Percentiles rank a stretch among this genome's conserved stretches.
Evolutionary conservation across 78 protist species (phyloP).

Genomic region (Creolimax fragrantissima): DNA sequence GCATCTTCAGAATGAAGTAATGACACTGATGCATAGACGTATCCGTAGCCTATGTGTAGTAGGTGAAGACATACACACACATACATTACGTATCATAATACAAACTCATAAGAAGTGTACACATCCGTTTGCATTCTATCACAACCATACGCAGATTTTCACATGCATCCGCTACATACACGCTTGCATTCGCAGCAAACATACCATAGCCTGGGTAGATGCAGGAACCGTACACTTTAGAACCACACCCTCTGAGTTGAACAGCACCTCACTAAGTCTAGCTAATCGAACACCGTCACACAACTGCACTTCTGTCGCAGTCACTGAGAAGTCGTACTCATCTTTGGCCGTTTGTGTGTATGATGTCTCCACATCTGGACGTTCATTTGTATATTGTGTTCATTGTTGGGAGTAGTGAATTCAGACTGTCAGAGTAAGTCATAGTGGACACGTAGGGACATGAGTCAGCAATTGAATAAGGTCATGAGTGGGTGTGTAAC

Average conservation of each 20-base stretch:
- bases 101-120: background rate
- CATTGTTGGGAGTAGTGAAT: background rate
- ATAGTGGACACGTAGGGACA: too few relatives aligned
- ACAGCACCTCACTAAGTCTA: background rate
- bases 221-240: background rate
- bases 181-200: background rate
- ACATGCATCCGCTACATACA: too few relatives aligned
- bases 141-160: too few relatives aligned
- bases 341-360: background rate
- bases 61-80: background rate
- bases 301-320: background rate
- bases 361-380: background rate
- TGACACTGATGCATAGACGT: background rate
- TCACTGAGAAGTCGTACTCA: background rate
- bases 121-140: too few relatives aligned
- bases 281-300: background rate
- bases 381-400: background rate
- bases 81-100: background rate
- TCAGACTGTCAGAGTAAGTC: background rate
- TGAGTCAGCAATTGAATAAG: too few relatives aligned
- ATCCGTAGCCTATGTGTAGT: background rate
- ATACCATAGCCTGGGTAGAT: background rate
- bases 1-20: background rate
- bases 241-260: background rate
- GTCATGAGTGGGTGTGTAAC: background rate